Conservation (phyloP, 495 filamentous ascomycete species). For the Darksidea phi region DNA sequence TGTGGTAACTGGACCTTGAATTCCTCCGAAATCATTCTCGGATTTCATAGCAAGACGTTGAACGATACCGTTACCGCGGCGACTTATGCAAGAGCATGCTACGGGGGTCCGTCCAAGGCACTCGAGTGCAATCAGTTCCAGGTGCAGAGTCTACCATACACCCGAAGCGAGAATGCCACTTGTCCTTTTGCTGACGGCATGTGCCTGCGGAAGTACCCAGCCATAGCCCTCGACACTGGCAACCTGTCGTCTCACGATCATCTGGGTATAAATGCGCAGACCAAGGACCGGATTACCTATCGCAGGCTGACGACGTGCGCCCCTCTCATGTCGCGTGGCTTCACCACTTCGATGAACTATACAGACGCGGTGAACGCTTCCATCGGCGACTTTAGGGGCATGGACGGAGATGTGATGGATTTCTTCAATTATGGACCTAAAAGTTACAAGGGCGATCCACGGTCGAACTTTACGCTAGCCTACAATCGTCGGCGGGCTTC, state of each 20-base stretch:
- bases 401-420: background rate
- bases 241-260: background rate
- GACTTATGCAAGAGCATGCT: conserved; percentile 7
- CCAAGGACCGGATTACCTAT: background rate
- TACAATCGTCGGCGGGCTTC: background rate
- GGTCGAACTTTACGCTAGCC: background rate
- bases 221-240: background rate
- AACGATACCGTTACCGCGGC: conserved; percentile 7
- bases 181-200: conserved; percentile 12
- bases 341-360: conserved; percentile 5
- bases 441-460: background rate
- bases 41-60: conserved; percentile 4
- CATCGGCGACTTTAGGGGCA: background rate
- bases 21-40: background rate
- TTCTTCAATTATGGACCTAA: background rate
- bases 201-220: background rate
- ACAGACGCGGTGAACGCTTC: background rate
- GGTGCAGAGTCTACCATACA: background rate
- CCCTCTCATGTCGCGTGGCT: background rate
- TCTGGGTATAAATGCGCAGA: background rate
- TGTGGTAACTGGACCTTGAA: conserved; percentile 10
- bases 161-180: background rate
- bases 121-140: conserved; percentile 11
- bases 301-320: conserved; percentile 5
- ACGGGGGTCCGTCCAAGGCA: background rate